Conservation (phyloP, 2,329 filamentous ascomycete genomes). For the Beauveria australis region DNA sequence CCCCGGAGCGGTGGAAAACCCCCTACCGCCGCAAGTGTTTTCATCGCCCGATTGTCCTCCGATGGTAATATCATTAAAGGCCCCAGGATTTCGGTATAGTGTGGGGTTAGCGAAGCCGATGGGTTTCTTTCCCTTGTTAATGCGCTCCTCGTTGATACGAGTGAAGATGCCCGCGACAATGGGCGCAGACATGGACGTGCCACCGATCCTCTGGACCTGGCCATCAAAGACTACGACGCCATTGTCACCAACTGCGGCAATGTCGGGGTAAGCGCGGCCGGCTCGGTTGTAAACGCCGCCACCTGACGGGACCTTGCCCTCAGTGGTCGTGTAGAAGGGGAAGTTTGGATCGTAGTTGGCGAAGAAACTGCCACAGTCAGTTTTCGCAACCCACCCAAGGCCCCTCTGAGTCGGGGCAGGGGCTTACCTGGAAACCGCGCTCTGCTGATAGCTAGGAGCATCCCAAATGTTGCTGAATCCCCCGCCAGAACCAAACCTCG, state of each 20-base stretch:
- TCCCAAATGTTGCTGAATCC: slow-evolving; percentile 34
- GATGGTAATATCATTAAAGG: slow-evolving; percentile 8
- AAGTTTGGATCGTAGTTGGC: slow-evolving; percentile 28
- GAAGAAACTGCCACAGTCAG: slow-evolving; percentile 21
- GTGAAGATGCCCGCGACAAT: slow-evolving; percentile 15
- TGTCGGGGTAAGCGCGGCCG: slow-evolving; percentile 31
- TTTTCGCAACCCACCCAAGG: too few species aligned
- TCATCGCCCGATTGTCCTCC: not conserved
- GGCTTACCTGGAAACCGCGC: slow-evolving; percentile 22
- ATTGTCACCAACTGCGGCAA: slow-evolving; percentile 36
- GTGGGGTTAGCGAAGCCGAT: slow-evolving; percentile 25
- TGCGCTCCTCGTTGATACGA: slow-evolving; percentile 14
- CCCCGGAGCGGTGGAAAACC: not conserved
- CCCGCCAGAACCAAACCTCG: slow-evolving; percentile 27
- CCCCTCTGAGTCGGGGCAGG: not conserved
- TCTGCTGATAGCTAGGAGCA: slow-evolving; percentile 37
- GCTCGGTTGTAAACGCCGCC: slow-evolving; percentile 29
- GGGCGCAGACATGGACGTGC: slow-evolving; percentile 14
- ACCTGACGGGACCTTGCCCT: slow-evolving; percentile 27
- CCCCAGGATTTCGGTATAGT: slow-evolving; percentile 4
- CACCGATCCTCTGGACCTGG: slow-evolving; percentile 14
- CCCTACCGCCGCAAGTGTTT: not conserved
- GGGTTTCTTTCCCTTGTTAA: slow-evolving; percentile 24
- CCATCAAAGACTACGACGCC: slow-evolving; percentile 29
- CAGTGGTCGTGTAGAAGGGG: slow-evolving; percentile 19